Conservation (phyloP, 1,139 yeast species). For the Hansenula sp. region DNA sequence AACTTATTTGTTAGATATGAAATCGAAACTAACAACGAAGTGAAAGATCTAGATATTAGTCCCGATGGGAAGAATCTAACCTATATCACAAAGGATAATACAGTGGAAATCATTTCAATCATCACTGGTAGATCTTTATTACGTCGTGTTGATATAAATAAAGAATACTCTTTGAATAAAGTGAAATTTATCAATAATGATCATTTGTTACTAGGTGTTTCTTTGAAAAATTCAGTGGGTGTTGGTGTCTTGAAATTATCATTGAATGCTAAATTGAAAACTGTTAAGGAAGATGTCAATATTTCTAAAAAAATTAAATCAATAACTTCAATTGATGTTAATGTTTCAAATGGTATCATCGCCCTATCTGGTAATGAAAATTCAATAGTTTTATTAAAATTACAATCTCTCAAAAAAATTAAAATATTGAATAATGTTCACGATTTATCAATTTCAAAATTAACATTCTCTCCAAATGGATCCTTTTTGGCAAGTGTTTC, state of each 20-base stretch:
- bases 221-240: conserved; percentile 42
- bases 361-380: conserved; percentile 80
- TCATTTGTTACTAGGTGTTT: conserved; percentile 42
- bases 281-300: conserved; percentile 32
- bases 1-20: conserved; percentile 51
- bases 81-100: conserved; percentile 41
- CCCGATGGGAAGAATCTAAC: conserved; percentile 54
- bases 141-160: conserved; percentile 20
- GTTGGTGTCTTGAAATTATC: conserved; percentile 25
- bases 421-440: conserved; percentile 57
- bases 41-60: conserved; percentile 44
- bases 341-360: conserved; percentile 43
- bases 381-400: conserved; percentile 53
- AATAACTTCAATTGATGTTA: conserved; percentile 63
- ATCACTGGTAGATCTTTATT: conserved; percentile 31
- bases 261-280: conserved; percentile 15
- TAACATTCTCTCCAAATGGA: conserved; percentile 70
- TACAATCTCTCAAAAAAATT: conserved; percentile 24
- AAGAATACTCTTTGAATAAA: conserved; percentile 43
- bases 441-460: conserved; percentile 71
- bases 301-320: conserved; percentile 56
- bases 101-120: conserved; percentile 27
- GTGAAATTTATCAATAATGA: conserved; percentile 49
- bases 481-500: conserved; percentile 71
- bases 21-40: conserved; percentile 52